Base-by-base conservation (phyloP, 2,329 filamentous ascomycete species). In the Epichloe amarillans region DNA sequence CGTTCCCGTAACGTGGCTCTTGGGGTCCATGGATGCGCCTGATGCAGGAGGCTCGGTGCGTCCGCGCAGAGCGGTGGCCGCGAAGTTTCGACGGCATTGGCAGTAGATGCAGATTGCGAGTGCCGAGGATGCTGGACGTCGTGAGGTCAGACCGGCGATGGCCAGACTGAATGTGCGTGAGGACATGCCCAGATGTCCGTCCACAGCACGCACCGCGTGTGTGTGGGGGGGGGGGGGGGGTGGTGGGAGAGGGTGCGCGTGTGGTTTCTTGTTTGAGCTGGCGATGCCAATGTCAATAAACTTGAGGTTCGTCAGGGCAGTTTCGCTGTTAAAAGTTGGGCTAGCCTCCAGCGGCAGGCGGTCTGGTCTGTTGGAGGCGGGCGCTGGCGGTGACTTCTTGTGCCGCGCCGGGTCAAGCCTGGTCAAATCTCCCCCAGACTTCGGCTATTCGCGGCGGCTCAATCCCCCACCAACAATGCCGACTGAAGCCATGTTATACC, bases 51-150 rank as follows among this genome's bases (percentile, higher is more conserved):
- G 68, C 46, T 65, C 61, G 33, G 56, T 36, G 50, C 58, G 63
- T 3, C 59, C 53, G 35, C 60, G 58, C 41, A 58, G 46, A 53
- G 71, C 67, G 2, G 76, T 72, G 17, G 69, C 66, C 57, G 68
- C 68, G 56, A 80, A 73, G 30, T 67, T 63, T 47, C 68, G 66
- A 50, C 73, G 72, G 64, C 73, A 73, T 68, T 76, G 73, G 64
- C 76, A 80, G 47, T 71, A 53, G 14, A 73, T 61, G 59, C 76
- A 79, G 48, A 69, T 57, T 10, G 72, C 57, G 47, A 64, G 63
- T 37, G 62, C 64, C 49, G 61, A 66, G 19, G 37, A 40, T 15
- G 44, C 21, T 11, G 46, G 14, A 17, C 33, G 26, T 38, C 43
- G 52, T 4, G 38, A 41, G 21, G 57, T 51, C 49, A 65, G 51